Percentiles rank a stretch among this genome's conserved stretches.
These are phyloP conservation scores for Boletellus ananas DNA, from an alignment of 768 basidiomycete species.

Conservation along the genomic window DNA sequence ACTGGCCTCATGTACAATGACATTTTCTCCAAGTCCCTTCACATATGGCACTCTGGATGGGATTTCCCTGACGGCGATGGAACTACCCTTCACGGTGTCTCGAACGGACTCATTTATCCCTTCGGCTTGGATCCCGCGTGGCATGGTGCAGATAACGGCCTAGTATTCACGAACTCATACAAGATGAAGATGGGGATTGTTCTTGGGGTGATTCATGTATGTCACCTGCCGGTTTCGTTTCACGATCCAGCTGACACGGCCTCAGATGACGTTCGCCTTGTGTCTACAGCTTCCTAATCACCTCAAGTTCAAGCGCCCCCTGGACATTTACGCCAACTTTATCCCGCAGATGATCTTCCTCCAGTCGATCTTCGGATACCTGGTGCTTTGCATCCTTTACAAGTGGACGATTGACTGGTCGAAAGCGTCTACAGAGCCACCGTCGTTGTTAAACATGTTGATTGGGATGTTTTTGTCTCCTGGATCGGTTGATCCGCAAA, in stretches of 20 bases:
- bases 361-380: constrained; percentile 96
- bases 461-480: constrained; percentile 96
- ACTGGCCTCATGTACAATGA: constrained; percentile 99
- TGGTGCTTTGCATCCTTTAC: constrained; percentile 91
- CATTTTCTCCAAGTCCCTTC: constrained; percentile 90
- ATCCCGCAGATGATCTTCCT: constrained; percentile 97
- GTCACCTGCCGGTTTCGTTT: constrained; percentile 28
- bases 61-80: constrained; percentile 51
- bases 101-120: constrained; percentile 75
- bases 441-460: constrained; percentile 91
- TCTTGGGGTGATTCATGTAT: constrained; percentile 91
- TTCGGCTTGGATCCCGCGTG: constrained; percentile 94
- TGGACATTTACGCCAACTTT: constrained; percentile 92
- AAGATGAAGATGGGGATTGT: constrained; percentile 99
- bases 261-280: constrained; percentile 96
- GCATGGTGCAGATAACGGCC: constrained; percentile 88
- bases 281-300: constrained; percentile 97
- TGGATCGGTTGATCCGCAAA: constrained; percentile 64
- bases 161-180: constrained; percentile 97
- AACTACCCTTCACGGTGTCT: constrained; percentile 43
- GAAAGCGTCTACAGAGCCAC: constrained; percentile 61
- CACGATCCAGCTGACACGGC: constrained; percentile 10
- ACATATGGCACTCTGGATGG: constrained; percentile 89
- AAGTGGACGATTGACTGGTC: constrained; percentile 97
- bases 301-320: constrained; percentile 81